Percentiles rank a stretch among this genome's conserved stretches.
These are phyloP conservation scores for Prunus persica DNA, from an alignment of 306 rosid species.

Conservation along the genomic window Prunus_persica_NCBIv2 NC_034016.1:4835001-4835500, in stretches of 20 bases:
- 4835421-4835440: background rate
- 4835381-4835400: background rate
- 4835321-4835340: no score
- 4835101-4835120: background rate
- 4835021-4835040: background rate
- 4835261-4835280: background rate
- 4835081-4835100: background rate
- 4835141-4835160: background rate
- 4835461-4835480: constrained; percentile 21
- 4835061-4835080: no score
- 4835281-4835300: background rate
- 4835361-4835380: background rate
- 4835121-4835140: background rate
- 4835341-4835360: no score
- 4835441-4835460: background rate
- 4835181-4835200: background rate
- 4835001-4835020: background rate
- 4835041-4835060: background rate
- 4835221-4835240: background rate
- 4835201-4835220: background rate
- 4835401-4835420: background rate
- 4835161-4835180: background rate
- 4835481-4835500: constrained; percentile 25
- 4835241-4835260: background rate
- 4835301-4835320: background rate